A percentile compares a stretch with the other conserved stretches of the same genome.
Evolutionary conservation across 768 basidiomycete species (phyloP).

Genomic region (Hortiboletus flavorubellus): DNA sequence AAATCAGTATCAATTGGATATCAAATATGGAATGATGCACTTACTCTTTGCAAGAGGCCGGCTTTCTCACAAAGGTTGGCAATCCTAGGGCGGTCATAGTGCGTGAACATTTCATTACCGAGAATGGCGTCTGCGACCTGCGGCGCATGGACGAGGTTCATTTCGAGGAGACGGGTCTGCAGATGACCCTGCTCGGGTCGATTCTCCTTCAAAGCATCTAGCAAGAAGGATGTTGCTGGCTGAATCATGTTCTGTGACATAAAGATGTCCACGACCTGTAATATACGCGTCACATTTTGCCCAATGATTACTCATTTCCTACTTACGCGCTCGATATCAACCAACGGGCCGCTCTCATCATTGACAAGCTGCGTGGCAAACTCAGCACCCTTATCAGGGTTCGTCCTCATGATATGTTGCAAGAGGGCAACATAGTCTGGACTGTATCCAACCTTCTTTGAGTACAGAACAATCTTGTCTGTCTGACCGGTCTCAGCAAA

Average conservation of each 20-base stretch:
- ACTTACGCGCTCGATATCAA: constrained; percentile 87
- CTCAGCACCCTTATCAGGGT: constrained; percentile 97
- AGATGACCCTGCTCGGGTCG: constrained; percentile 94
- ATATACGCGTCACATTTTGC: not conserved
- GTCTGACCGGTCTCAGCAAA: constrained; percentile 99
- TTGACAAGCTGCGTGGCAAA: constrained; percentile 95
- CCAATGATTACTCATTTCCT: not conserved
- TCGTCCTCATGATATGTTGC: constrained; percentile 94
- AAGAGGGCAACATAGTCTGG: constrained; percentile 92
- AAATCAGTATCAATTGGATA: constrained; percentile 8
- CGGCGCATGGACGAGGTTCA: constrained; percentile 96
- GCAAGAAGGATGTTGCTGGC: constrained; percentile 94
- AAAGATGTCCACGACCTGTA: constrained; percentile 93
- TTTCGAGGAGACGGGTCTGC: constrained; percentile 94
- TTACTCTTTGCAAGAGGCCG: constrained; percentile 86
- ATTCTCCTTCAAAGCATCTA: constrained; percentile 98
- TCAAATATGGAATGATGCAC: constrained; percentile 22
- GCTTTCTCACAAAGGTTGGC: constrained; percentile 99
- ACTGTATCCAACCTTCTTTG: constrained; percentile 92
- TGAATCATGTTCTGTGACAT: constrained; percentile 99
- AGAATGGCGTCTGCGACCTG: constrained; percentile 99
- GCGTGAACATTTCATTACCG: constrained; percentile 96
- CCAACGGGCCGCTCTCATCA: constrained; percentile 87
- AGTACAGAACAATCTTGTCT: constrained; percentile 96
- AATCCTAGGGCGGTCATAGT: constrained; percentile 94